Base-by-base conservation (phyloP, 495 filamentous ascomycete species). In the Neurospora intermedia region DNA sequence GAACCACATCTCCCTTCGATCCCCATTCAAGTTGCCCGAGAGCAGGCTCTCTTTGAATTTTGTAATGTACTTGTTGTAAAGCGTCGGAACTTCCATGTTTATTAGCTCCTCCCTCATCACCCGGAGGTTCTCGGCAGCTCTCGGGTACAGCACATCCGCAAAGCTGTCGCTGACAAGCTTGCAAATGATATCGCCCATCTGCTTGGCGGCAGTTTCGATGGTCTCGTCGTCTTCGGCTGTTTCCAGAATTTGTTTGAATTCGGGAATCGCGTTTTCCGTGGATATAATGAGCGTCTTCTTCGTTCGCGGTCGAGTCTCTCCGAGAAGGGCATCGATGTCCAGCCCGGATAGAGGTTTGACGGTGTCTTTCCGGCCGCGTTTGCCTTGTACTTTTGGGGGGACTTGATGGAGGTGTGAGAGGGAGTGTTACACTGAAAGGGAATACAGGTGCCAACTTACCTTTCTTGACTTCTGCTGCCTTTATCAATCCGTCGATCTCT, bases 281-380 rank as follows among this genome's bases (percentile, higher is more conserved):
- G 91, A 91, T 70, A 99, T 38, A 5, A 38, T 94, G 72, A 88
- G 91, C 46, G 82, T 81, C 48, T 80, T 80, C 69, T 79, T 81
- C 13, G 70, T 27, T 8, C 35, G 70, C n/a, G 43, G 54, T 43
- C 73, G 73, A 71, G 76, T 89, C 83, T 78, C 83, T 62, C 86
- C 85, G 35, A 97, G 89, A 20, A 97, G 90, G 2, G 88, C 87
- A 73, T 93, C 91, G 71, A 97, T 87, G 76, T 99, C 91, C 20
- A 99, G 90, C 20, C 94, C 95, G 0, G 96, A 99, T 41, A 97
- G 89, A 0, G 96, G 96, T 73, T 93, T 94, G 74, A 91, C 88
- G 11, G 88, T 83, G 42, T 94, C 88, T 27, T 89, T 91, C 41
- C 86, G 84, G 73, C 89, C 87, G 76, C 90, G 92, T 46, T 87